Evolutionary conservation across 345 rosid genomes (phyloP).

Genomic region (Laguncularia racemosa): DNA sequence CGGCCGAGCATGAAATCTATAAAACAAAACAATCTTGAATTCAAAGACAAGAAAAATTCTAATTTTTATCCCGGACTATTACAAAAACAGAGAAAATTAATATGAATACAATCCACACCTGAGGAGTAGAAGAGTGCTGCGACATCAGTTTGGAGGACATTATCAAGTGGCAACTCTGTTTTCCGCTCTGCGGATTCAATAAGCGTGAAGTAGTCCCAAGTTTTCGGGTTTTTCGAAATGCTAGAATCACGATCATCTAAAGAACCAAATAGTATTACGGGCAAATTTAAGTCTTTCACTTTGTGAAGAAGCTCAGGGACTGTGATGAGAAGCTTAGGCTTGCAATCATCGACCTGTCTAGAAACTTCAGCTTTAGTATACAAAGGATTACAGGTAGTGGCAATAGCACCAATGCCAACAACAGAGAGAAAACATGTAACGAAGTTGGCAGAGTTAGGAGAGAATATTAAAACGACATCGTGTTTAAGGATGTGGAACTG

Average conservation of each 20-base stretch:
- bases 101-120: too few species aligned
- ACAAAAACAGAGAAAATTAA: too few species aligned
- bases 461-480: slow-evolving; percentile 29
- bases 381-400: slow-evolving; percentile 35
- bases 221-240: neutral
- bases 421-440: slow-evolving; percentile 33
- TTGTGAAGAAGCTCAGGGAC: slow-evolving; percentile 25
- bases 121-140: slow-evolving; percentile 32
- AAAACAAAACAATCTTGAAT: too few species aligned
- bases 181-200: slow-evolving; percentile 15
- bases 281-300: slow-evolving; percentile 23
- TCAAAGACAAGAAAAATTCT: too few species aligned
- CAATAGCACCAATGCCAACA: slow-evolving; percentile 33
- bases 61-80: too few species aligned
- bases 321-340: slow-evolving; percentile 31
- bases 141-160: slow-evolving; percentile 21
- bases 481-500: slow-evolving; percentile 19
- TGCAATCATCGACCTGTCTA: slow-evolving; percentile 28
- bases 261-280: slow-evolving; percentile 14
- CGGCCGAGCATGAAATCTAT: too few species aligned
- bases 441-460: slow-evolving; percentile 34
- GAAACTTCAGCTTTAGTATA: slow-evolving; percentile 29
- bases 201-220: slow-evolving; percentile 16
- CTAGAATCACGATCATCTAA: neutral
- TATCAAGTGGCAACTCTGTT: slow-evolving; percentile 11